Evolutionary conservation across 2,329 filamentous ascomycete species (phyloP), one percentile per base, ranked within the genome.

Genomic region (Trichophyton equinum): DNA sequence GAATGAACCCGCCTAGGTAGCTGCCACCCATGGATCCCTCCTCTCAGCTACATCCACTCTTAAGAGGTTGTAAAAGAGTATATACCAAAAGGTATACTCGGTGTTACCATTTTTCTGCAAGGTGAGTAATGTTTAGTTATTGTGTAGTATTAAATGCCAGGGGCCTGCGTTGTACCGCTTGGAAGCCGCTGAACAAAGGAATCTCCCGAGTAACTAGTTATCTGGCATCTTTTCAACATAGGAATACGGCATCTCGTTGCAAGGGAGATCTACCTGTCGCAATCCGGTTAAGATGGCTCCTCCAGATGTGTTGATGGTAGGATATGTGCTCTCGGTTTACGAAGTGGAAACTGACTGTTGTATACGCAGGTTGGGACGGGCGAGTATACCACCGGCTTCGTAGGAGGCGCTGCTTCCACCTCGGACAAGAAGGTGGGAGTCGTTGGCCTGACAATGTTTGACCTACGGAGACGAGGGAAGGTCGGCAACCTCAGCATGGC

Each of bases 341-440:
- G 3, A 38, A 57, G 25, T 5, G 40, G 46, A 7, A 38, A 58
- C 55, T 67, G 53, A 68, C 62, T 13, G 13, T 60, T 22, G 59
- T 38, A 51, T 20, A 33, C 22, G 57, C 63, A 86, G 87, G 83
- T 96, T 62, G 91, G 91, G 65, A 96, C 91, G 9, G 92, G 91
- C 70, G 91, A 96, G 81, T 96, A 96, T 81, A 96, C 92, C 68
- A 96, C 92, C 49, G 91, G 91, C 62, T 96, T 94, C 68, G 91
- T 96, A 61, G 90, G 89, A 62, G 86, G 85, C 63, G 87, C 86
- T 62, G 87, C 85, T 58, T 95, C 90, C 3, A 86, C 83, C 9
- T 95, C 90, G 57, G 92, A 96, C 80, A 96, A 96, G 79, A 96
- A 96, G 75, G 88, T 96, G 57, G 91, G 92, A 62, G 92, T 96